phyloP scores from a whole-genome alignment of 1,284 basidiomycete genomes.

The Ceratobasidium sp. region DNA sequence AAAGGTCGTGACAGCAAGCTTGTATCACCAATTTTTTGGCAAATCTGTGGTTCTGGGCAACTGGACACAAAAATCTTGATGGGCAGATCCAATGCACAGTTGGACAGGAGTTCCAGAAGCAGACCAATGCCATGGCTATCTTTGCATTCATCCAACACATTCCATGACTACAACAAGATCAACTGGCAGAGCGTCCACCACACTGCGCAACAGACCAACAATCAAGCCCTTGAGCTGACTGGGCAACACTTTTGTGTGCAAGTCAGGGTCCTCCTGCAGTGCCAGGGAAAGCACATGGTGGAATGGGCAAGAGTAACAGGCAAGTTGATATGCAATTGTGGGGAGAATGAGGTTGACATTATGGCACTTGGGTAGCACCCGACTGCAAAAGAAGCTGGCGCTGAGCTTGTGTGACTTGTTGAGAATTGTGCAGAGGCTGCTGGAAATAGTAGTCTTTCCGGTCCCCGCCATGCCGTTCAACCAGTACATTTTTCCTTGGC shows the following conservation, averaged over 20 bases:
- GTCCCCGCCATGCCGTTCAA: constrained; percentile 1
- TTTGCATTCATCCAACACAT: constrained; percentile 37
- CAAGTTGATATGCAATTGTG: neutral
- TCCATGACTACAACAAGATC: constrained; percentile 22
- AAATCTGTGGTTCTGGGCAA: constrained; percentile 34
- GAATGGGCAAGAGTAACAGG: neutral
- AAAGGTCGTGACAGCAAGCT: too few relatives aligned
- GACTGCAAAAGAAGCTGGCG: neutral
- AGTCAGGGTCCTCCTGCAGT: neutral
- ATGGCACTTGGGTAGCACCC: neutral
- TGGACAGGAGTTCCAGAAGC: neutral
- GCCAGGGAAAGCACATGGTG: neutral
- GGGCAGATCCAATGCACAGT: neutral
- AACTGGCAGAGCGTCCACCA: neutral
- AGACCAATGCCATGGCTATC: constrained; percentile 3
- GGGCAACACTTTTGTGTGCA: neutral
- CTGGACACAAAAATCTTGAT: constrained; percentile 37
- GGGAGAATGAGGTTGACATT: neutral
- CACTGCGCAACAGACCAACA: neutral
- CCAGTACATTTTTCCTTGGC: neutral
- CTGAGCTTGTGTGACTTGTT: neutral
- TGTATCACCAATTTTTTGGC: neutral
- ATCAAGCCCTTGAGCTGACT: neutral
- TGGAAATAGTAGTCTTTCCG: neutral
- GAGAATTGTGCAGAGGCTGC: neutral